Base-by-base conservation (phyloP, 2,329 filamentous ascomycete species). In the Arthrobotrys megalospora region DNA sequence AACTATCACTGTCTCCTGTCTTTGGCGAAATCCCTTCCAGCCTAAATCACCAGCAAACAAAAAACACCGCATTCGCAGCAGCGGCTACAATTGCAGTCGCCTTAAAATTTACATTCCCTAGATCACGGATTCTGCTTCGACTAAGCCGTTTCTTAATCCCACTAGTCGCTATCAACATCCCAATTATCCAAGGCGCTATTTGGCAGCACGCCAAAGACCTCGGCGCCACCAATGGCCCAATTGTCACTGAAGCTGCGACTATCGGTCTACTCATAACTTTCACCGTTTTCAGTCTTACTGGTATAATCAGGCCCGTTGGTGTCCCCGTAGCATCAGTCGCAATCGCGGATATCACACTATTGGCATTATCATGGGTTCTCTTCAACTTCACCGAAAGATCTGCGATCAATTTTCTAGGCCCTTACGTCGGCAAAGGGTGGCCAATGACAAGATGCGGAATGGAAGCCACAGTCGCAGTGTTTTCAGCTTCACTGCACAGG, bases 1-100 rank as follows among this genome's bases (percentile, higher is more conserved):
- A 93, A 83, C 87, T 94, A 79, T 91, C 89, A 45, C 87, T 98
- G 38, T 92, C 93, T 19, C 96, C 96, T 1, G 92, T 96, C 10
- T 98, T 96, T 84, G 96, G 96, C 65, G 90, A 91, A 14, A 92
- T 97, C 43, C 92, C 95, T 0, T 87, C 93, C 0, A 88, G 89
- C 0, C 86, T 91, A 80, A 92, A 91, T 84, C 95, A 97, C 83
- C 85, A 87, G 64, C 88, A 89, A 82, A 87, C 90, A 77, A 78
- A 72, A 36, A 86, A 93, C 79, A 90, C 90, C 81, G 85, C 88
- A 2, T 90, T 89, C 32, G 89, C 90, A 78, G 91, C 94, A 79
- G 84, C 90, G 14, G 93, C 93, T 38, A 93, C 93, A 88, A 88
- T 92, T 7, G 87, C 88, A 28, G 85, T 91, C 79, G 75, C 62